Evolutionary conservation across 331 rosid species (phyloP).

Genomic region (Saraca asoca): DNA sequence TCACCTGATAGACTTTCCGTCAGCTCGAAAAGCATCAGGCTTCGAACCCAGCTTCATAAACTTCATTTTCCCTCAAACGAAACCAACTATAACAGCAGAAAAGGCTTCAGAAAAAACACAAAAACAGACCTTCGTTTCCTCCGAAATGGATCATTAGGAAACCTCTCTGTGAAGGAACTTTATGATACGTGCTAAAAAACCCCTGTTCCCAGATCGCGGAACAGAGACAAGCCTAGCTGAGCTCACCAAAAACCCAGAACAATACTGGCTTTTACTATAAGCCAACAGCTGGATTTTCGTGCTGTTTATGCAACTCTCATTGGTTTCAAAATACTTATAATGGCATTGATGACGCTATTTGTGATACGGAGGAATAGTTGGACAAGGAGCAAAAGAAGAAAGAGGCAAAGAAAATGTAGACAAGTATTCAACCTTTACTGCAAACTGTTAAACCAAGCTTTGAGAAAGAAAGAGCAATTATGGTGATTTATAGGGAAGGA

Average conservation of each 20-base stretch:
- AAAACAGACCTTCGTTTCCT: conserved; percentile 29
- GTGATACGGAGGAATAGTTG: conserved; percentile 2
- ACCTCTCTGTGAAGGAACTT: conserved; percentile 17
- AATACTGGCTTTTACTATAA: conserved; percentile 35
- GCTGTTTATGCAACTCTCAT: conserved; percentile 39
- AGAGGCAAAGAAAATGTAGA: background rate
- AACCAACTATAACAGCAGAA: conserved; percentile 22
- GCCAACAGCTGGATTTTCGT: conserved; percentile 40
- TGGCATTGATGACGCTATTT: conserved; percentile 62
- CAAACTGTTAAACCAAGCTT: background rate
- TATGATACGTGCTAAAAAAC: conserved; percentile 7
- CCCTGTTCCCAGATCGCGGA: conserved; percentile 10
- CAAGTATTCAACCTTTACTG: background rate
- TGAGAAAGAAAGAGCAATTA: conserved; percentile 2
- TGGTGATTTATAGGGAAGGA: conserved; percentile 13
- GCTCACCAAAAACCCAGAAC: conserved; percentile 27
- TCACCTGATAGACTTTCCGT: conserved; percentile 76
- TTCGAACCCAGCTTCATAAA: conserved; percentile 96
- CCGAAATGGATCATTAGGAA: conserved; percentile 22
- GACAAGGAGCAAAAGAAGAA: background rate
- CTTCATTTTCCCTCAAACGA: conserved; percentile 62
- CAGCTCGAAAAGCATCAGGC: conserved; percentile 84
- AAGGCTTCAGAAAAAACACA: conserved; percentile 18
- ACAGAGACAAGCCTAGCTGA: conserved; percentile 18
- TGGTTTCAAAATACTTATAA: conserved; percentile 41